Base-by-base conservation (phyloP, 1,284 basidiomycete genomes). In the Hymenochaete sp. region DNA sequence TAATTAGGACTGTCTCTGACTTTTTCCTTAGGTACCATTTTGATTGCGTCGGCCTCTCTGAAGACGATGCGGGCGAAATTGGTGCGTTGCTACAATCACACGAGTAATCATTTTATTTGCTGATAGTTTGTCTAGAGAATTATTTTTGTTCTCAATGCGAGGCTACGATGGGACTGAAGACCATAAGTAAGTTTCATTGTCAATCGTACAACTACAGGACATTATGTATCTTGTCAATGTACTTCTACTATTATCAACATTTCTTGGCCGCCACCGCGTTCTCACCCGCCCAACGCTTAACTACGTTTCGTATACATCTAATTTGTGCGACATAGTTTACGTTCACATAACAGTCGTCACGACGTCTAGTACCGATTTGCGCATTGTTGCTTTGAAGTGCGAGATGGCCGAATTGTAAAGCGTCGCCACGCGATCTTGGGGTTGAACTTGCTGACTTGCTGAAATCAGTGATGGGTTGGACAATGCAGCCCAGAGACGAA, bases 91-190 rank as follows among this genome's bases (percentile, higher is more conserved):
- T 26, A 36, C 52, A 38, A 7, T 35, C 18, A 11, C 18, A 2
- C 9, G 3, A n/a, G 27, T 19, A 43, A 27, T 44, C 33, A 26
- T 45, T 35, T 39, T 43, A 46, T 36, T 26, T 19, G 22, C 36
- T 50, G 45, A 45, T 56, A 49, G 53, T 50, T 29, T 45, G 37
- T 39, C 4, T 52, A 88, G 85, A 71, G 63, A 62, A 77, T 45
- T 89, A 79, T 64, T 66, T 85, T 48, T 89, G 86, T 61, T 69
- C 77, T 44, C 59, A 74, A 38, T 88, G 85, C 67, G 67, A 73
- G 50, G 62, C 71, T 55, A 71, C 67, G 52, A 82, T 82, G 49
- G 79, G 80, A 53, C 71, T 71, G 55, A 71, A 67, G 61, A 79
- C 75, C 63, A 73, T 80, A 65, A 79, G 86, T 89, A 83, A 88